A percentile compares a stretch with the other conserved stretches of the same genome.
Evolutionary conservation across 148 eudicot genomes (phyloP).

Genomic region (Simmondsia chinensis): DNA sequence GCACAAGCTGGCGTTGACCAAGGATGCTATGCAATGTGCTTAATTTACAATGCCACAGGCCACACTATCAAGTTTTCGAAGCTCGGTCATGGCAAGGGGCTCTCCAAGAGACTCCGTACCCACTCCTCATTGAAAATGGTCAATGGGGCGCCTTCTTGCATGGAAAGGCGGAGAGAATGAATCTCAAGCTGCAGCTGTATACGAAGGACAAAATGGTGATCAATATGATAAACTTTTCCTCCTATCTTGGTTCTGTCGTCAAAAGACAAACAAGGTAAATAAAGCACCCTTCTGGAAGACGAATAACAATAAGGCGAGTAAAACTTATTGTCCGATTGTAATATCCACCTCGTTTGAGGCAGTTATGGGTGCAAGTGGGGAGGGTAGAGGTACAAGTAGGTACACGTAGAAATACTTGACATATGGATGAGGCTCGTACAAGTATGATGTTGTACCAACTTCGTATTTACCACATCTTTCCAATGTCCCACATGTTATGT

Average conservation of each 20-base stretch:
- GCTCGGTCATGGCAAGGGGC: slow-evolving; percentile 3
- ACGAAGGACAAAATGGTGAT: neutral
- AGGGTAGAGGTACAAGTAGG: no score
- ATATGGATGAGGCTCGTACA: no score
- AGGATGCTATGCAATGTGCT: slow-evolving; percentile 9
- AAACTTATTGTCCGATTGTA: no score
- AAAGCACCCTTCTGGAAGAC: no score
- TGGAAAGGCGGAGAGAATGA: neutral
- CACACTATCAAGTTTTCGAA: neutral
- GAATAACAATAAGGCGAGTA: no score
- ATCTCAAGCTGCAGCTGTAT: slow-evolving; percentile 10
- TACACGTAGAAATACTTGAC: no score
- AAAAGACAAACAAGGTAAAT: neutral
- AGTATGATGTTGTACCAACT: no score
- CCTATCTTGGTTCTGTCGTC: slow-evolving; percentile 11
- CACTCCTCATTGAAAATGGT: slow-evolving; percentile 8
- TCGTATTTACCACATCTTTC: no score
- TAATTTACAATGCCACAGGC: slow-evolving; percentile 20
- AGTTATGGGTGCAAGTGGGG: no score
- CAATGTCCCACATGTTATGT: no score
- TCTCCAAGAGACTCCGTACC: slow-evolving; percentile 5
- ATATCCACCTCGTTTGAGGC: no score
- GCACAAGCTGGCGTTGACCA: no score
- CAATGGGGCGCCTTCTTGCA: slow-evolving; percentile 21
- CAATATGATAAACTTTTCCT: neutral